Conservation (phyloP, 139 green algal genomes). For the Tetraselmis chui region DNA sequence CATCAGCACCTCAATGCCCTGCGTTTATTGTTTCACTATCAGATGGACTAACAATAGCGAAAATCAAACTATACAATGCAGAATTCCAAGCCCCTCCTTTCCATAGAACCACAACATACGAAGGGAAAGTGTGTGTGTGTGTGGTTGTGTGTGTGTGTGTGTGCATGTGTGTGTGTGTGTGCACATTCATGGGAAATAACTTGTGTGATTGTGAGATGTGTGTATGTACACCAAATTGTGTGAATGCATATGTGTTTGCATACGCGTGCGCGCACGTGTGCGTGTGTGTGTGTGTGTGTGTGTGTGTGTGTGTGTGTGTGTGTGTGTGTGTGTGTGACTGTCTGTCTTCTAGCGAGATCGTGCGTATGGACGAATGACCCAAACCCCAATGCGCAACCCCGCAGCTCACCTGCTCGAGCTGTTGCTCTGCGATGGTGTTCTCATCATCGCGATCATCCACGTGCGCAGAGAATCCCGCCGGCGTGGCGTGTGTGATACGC, state of each 20-base stretch:
- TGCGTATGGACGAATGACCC: no score
- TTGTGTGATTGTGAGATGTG: no score
- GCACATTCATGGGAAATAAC: background rate
- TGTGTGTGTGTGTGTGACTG: no score
- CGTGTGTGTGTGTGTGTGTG: no score
- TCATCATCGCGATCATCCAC: background rate
- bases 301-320: no score
- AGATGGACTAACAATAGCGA: background rate
- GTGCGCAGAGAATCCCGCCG: background rate
- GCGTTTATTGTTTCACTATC: no score
- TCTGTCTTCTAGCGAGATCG: no score
- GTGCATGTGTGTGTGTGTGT: background rate
- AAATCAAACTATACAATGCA: background rate
- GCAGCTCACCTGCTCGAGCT: background rate
- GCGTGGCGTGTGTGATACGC: background rate
- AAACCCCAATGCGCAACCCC: background rate
- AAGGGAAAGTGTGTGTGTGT: background rate
- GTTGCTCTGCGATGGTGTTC: background rate
- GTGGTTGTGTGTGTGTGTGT: background rate
- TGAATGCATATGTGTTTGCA: no score
- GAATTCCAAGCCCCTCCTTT: background rate
- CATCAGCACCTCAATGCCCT: background rate
- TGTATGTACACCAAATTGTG: no score
- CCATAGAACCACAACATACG: background rate
- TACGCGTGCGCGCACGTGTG: background rate